Evolutionary conservation across 768 basidiomycete genomes (phyloP).

Genomic region (Amanita exitialis): DNA sequence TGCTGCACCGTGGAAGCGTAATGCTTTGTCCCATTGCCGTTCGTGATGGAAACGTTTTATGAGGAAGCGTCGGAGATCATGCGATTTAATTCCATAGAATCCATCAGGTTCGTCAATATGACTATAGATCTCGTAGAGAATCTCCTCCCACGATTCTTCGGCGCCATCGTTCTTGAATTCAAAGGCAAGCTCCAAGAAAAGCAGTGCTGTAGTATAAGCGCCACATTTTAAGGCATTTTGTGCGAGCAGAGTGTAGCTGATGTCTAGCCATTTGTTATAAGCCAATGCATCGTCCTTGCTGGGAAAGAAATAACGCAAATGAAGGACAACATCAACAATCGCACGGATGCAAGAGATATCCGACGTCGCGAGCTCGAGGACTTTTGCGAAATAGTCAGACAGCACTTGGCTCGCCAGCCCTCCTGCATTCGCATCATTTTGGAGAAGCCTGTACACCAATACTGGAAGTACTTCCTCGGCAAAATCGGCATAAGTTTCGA

Average conservation of each 20-base stretch:
- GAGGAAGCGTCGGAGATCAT: conserved; percentile 71
- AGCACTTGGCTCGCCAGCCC: conserved; percentile 18
- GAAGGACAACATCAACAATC: conserved; percentile 68
- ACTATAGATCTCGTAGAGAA: conserved; percentile 87
- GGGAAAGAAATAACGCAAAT: conserved; percentile 68
- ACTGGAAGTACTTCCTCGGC: conserved; percentile 64
- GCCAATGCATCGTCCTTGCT: conserved; percentile 26
- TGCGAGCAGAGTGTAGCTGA: conserved; percentile 68
- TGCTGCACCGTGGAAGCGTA: conserved; percentile 81
- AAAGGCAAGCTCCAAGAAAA: conserved; percentile 77
- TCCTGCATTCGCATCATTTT: conserved; percentile 14
- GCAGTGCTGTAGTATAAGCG: conserved; percentile 80
- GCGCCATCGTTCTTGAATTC: conserved; percentile 30
- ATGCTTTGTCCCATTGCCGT: conserved; percentile 85
- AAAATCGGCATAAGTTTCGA: conserved; percentile 44
- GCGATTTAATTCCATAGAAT: conserved; percentile 86
- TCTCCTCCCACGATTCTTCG: conserved; percentile 37
- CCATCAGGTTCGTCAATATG: conserved; percentile 98
- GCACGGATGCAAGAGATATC: conserved; percentile 37
- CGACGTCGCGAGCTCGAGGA: conserved; percentile 33
- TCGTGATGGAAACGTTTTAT: conserved; percentile 88
- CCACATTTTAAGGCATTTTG: conserved; percentile 67
- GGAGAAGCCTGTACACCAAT: conserved; percentile 62
- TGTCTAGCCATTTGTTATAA: conserved; percentile 71
- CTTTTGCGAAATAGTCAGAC: conserved; percentile 47